Evolutionary conservation across 2,329 filamentous ascomycete genomes (phyloP), one percentile per base, ranked within the genome.

Genomic region (Ustulina deusta): DNA sequence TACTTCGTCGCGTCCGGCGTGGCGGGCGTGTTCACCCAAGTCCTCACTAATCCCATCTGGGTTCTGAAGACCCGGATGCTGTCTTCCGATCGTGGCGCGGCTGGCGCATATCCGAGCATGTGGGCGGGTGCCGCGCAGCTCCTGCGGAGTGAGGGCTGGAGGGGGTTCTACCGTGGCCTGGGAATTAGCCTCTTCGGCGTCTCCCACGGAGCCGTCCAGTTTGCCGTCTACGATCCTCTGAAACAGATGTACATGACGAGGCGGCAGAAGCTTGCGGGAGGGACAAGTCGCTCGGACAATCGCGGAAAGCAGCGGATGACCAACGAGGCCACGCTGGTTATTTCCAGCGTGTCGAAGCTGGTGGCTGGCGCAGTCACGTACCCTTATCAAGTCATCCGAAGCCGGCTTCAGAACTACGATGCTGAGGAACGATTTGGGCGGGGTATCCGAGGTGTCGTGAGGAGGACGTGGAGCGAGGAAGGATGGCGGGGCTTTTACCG

Each of bases 1-100:
- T 97, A 94, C 82, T 95, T 97, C 78, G 75, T 91, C 54, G 89
- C 94, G 3, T 94, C 92, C 38, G 92, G 83, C n/a, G 76, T 85
- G 32, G 83, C 86, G 71, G 94, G 95, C 34, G 84, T 91, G 20
- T 80, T 93, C 46, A 97, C 94, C 1, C 91, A 94, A 49, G 82
- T 93, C 34, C 85, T 95, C 72, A 98, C 96, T 34, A 98, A 98
- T 78, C 96, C 96, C 2, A 90, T 99, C 74, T 99, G 96, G 96
- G 96, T 99, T 2, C 89, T 99, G 79, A 98, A 98, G 84, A 98
- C 95, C 9, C 91, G 96, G 70, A 98, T 99, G 94, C 85, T 98
- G 27, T 93, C 94, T 34, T 94, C 93, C 3, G 93, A 96, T 72
- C 87, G 88, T 57, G 84, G 87, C 62, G 86, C 89, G 6, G 87